Conservation (phyloP, 2,329 filamentous ascomycete genomes). For the Sarocladiaceae sp. region DNA sequence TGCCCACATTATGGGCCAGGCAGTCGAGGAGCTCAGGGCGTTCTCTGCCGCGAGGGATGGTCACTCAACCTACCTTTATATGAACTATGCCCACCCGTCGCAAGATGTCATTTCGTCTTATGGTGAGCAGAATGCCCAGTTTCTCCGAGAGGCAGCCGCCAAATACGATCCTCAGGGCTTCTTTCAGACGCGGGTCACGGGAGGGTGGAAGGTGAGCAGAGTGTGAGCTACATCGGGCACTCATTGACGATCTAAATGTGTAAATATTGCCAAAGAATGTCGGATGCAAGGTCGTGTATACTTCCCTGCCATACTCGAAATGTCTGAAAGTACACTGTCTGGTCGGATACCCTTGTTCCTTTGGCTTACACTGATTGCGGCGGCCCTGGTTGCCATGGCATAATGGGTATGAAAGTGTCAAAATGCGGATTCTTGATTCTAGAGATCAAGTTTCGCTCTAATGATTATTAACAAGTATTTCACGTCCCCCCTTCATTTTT, state of each 20-base stretch:
- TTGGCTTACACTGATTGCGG: no score
- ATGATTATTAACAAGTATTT: no score
- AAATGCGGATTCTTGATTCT: no score
- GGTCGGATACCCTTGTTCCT: no score
- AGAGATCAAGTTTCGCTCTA: no score
- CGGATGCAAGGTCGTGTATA: no score
- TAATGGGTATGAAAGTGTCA: no score
- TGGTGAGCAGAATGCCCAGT: constrained; percentile 27
- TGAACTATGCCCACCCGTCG: constrained; percentile 35
- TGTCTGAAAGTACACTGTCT: no score
- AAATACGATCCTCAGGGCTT: constrained; percentile 28
- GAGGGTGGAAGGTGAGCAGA: neutral
- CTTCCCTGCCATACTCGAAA: no score
- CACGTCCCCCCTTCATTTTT: no score
- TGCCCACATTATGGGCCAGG: constrained; percentile 18
- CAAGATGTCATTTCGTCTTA: constrained; percentile 34
- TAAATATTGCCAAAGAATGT: no score
- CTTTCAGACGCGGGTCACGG: constrained; percentile 18
- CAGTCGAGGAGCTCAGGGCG: constrained; percentile 11
- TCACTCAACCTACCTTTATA: constrained; percentile 23
- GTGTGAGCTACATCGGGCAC: neutral
- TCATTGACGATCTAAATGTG: neutral
- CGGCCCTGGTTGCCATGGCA: no score
- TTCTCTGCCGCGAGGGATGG: constrained; percentile 1
- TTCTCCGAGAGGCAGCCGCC: constrained; percentile 19